Conservation (phyloP, 257 asterid genomes). For the Gynochthodes officinalis region DNA sequence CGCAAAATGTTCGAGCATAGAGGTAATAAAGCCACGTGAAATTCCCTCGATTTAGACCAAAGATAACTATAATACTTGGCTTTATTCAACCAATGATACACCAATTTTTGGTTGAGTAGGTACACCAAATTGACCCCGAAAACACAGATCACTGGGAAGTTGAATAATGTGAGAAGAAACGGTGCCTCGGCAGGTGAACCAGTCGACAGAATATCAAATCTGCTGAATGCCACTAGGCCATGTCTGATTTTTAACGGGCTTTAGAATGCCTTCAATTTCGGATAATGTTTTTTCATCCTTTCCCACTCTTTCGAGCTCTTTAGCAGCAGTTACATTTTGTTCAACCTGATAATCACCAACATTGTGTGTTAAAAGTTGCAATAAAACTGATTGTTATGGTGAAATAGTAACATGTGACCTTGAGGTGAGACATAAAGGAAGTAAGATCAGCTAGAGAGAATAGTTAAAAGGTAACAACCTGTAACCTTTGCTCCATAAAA, state of each 20-base stretch:
- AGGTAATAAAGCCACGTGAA: neutral
- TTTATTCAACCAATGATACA: neutral
- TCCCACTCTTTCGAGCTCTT: conserved; percentile 50
- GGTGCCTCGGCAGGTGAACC: neutral
- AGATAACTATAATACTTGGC: neutral
- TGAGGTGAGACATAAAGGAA: neutral
- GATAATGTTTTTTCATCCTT: conserved; percentile 53
- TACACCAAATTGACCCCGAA: neutral
- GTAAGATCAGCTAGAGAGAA: neutral
- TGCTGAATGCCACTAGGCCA: conserved; percentile 91
- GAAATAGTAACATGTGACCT: neutral
- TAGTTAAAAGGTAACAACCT: neutral
- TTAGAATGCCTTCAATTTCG: conserved; percentile 60
- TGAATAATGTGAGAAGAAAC: neutral
- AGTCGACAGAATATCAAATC: conserved; percentile 28
- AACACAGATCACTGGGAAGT: neutral
- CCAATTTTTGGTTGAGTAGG: no score
- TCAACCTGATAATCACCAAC: conserved; percentile 53
- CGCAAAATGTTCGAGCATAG: neutral
- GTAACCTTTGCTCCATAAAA: neutral
- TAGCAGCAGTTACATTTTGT: conserved; percentile 77
- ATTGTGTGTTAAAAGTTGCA: neutral
- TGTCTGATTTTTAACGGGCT: conserved; percentile 83
- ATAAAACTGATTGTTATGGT: neutral
- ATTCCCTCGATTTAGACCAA: neutral